A percentile compares a stretch with the other conserved stretches of the same genome.
These are phyloP conservation scores for Quercus phellos DNA, from an alignment of 331 rosid species.

Conservation along the genomic window DNA sequence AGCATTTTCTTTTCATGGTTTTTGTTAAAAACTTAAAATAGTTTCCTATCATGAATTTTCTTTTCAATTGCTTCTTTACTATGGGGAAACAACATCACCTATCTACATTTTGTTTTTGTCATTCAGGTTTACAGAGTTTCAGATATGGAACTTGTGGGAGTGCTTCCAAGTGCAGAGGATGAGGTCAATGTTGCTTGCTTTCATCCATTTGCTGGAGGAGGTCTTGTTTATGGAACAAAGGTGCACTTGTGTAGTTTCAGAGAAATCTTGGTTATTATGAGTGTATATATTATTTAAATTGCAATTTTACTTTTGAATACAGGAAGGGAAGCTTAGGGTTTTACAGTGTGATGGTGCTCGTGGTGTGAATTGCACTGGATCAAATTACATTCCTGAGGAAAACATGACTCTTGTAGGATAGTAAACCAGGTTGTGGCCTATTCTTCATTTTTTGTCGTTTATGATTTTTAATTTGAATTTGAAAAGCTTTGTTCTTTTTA, in stretches of 20 bases:
- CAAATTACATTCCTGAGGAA: conserved; percentile 47
- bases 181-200: conserved; percentile 94
- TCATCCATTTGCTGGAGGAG: conserved; percentile 87
- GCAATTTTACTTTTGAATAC: conserved; percentile 20
- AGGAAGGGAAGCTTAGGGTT: conserved; percentile 90
- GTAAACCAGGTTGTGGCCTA: conserved; percentile 12
- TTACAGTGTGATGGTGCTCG: conserved; percentile 57
- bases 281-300: not conserved
- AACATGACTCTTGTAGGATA: conserved; percentile 2
- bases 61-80: not conserved
- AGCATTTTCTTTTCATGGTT: not conserved
- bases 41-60: conserved; percentile 9
- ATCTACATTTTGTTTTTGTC: conserved; percentile 20
- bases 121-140: conserved; percentile 78
- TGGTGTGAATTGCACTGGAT: conserved; percentile 34
- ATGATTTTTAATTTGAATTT: not conserved
- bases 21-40: not conserved
- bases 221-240: conserved; percentile 86
- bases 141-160: conserved; percentile 84
- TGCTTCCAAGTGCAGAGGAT: conserved; percentile 90
- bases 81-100: not conserved
- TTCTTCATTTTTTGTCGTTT: not conserved
- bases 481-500: not conserved
- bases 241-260: conserved; percentile 29
- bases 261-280: conserved; percentile 2